phyloP scores from a whole-genome alignment of 2,329 filamentous ascomycete genomes.

The Triangularia setosa region DNA sequence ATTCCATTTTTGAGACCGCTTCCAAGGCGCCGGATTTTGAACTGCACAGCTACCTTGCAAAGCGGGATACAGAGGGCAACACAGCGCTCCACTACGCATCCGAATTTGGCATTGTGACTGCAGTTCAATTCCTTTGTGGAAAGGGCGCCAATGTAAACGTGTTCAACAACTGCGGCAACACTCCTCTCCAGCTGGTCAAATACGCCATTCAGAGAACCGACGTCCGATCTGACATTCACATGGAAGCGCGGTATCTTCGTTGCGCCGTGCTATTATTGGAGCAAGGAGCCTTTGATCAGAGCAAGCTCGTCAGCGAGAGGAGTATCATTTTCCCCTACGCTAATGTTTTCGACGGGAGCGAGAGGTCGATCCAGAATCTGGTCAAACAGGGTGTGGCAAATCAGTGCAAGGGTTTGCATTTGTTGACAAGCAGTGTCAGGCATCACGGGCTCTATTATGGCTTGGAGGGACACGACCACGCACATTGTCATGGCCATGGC shows the following conservation, averaged over 20 bases:
- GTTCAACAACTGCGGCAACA: conserved; percentile 30
- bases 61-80: conserved; percentile 28
- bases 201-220: conserved; percentile 28
- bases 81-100: conserved; percentile 27
- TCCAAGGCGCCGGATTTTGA: conserved; percentile 20
- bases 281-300: conserved; percentile 28
- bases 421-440: conserved; percentile 20
- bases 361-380: conserved; percentile 24
- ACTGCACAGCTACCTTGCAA: conserved; percentile 18
- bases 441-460: conserved; percentile 13
- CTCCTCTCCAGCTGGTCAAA: conserved; percentile 27
- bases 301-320: conserved; percentile 26
- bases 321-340: conserved; percentile 24
- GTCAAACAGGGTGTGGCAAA: conserved; percentile 25
- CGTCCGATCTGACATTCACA: conserved; percentile 28
- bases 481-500: conserved; percentile 1
- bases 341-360: conserved; percentile 28
- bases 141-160: conserved; percentile 24
- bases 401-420: conserved; percentile 24
- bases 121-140: conserved; percentile 23
- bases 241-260: conserved; percentile 27
- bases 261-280: conserved; percentile 26
- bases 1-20: conserved; percentile 16
- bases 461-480: conserved; percentile 5
- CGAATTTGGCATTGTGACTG: conserved; percentile 27